Percentiles rank a stretch among this genome's conserved stretches.
phyloP scores from a whole-genome alignment of 2,329 filamentous ascomycete species.

The Teratosphaeria nubilosa region DNA sequence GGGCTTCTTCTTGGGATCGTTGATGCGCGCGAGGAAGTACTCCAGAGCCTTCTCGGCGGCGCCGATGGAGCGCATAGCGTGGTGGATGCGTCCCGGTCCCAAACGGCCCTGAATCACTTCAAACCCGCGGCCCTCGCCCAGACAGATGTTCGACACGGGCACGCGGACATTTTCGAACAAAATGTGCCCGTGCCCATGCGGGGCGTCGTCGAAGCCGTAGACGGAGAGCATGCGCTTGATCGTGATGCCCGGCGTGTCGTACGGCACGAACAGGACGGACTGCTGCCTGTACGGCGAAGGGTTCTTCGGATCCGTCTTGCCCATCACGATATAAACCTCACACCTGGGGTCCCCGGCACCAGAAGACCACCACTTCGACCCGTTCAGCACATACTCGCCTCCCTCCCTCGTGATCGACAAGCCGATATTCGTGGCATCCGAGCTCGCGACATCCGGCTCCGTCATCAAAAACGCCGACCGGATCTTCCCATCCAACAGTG shows the following conservation, averaged over 20 bases:
- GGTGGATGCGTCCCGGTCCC: constrained; percentile 91
- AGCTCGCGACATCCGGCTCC: constrained; percentile 40
- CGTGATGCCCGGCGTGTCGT: constrained; percentile 72
- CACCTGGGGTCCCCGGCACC: constrained; percentile 89
- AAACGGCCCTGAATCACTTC: constrained; percentile 97
- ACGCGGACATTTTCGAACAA: constrained; percentile 84
- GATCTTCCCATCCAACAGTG: constrained; percentile 40
- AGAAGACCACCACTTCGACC: constrained; percentile 98
- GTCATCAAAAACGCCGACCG: constrained; percentile 39
- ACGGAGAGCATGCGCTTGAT: constrained; percentile 88
- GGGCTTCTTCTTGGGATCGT: constrained; percentile 80
- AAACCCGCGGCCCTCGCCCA: constrained; percentile 88
- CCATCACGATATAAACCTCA: constrained; percentile 92
- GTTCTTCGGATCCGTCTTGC: constrained; percentile 73
- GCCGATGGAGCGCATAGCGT: constrained; percentile 92
- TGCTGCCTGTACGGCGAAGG: constrained; percentile 77
- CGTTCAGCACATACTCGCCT: constrained; percentile 83
- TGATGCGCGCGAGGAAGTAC: constrained; percentile 89
- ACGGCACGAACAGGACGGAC: constrained; percentile 82
- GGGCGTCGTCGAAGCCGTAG: constrained; percentile 96
- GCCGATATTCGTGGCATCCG: constrained; percentile 40
- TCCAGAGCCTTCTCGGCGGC: constrained; percentile 84
- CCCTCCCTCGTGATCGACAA: constrained; percentile 74
- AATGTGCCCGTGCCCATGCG: constrained; percentile 92
- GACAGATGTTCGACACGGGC: constrained; percentile 70